Base-by-base conservation (phyloP, 495 filamentous ascomycete species). In the Cudoniella acicularis region DNA sequence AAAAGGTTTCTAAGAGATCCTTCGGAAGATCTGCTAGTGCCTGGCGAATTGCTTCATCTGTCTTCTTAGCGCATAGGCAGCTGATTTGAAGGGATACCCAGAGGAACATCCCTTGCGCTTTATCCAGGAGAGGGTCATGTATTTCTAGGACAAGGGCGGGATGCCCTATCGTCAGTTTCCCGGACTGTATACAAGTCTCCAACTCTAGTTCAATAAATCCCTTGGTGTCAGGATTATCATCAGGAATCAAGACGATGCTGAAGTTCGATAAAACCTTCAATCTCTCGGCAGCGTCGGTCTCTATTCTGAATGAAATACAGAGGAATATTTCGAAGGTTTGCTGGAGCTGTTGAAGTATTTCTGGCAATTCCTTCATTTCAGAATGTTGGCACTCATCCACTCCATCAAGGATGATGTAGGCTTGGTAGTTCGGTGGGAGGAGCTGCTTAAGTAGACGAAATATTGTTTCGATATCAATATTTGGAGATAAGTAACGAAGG, bases 11-110 rank as follows among this genome's bases (percentile, higher is more conserved):
- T 21, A 69, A 62, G 10, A 78, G 65, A 52, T 74, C 69, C 48
- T 71, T 69, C 13, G 77, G 76, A 23, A 78, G 71, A 62, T 76
- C 63, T 10, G 48, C 52, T 25, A 79, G 58, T 10, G 74, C 68
- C 36, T 66, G 42, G 1, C 71, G 71, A 59, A 79, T 77, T 1
- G 56, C 71, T 2, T 71, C 49, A 57, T 79, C 76, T 21, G 73
- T 77, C 45, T 70, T 65, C 67, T 67, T 68, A 6, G 41, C 53
- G 52, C 74, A 77, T 13, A 78, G 46, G 21, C 63, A 57, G 27
- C 75, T 63, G 50, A 78, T 74, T 60, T 79, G 74, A 36, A 78
- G 68, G 52, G 66, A 69, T 11, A 74, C 75, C 77, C 75, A 79
- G 27, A 77, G 73, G 53, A 79, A 78, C 73, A 79, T 77, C 18